phyloP scores from a whole-genome alignment of 148 eudicot genomes.

The Silene uniflora region DNA sequence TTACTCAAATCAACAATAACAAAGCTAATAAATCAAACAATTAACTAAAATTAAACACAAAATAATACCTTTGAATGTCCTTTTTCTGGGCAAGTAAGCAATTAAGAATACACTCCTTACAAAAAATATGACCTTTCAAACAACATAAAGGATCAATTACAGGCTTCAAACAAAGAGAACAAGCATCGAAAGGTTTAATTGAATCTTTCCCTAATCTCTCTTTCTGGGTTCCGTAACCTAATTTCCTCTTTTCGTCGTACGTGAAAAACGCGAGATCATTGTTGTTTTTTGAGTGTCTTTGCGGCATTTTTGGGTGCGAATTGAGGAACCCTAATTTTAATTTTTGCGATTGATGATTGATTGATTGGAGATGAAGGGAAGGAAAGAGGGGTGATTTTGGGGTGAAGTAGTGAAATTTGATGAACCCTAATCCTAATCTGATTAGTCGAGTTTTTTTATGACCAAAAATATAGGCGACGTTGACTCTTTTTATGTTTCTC shows the following conservation, averaged over 20 bases:
- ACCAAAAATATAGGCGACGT: too few species aligned
- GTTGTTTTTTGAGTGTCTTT: constrained; percentile 96
- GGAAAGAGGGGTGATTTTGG: constrained; percentile 8
- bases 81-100: constrained; percentile 92
- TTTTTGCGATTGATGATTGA: background rate
- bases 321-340: background rate
- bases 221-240: constrained; percentile 90
- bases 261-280: constrained; percentile 93
- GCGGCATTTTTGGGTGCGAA: constrained; percentile 54
- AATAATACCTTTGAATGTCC: constrained; percentile 68
- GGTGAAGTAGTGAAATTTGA: background rate
- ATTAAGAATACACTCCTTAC: constrained; percentile 87
- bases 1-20: background rate
- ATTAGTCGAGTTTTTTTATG: too few species aligned
- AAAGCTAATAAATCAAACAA: background rate
- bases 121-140: constrained; percentile 85
- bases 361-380: background rate
- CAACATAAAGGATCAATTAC: constrained; percentile 75
- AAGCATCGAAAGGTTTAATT: constrained; percentile 84
- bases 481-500: too few species aligned
- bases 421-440: constrained; percentile 1
- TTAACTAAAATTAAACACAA: background rate
- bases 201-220: constrained; percentile 92
- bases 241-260: constrained; percentile 83
- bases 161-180: constrained; percentile 81